Base-by-base conservation (phyloP, 768 basidiomycete genomes). In the Leccinum subgranulosum region DNA sequence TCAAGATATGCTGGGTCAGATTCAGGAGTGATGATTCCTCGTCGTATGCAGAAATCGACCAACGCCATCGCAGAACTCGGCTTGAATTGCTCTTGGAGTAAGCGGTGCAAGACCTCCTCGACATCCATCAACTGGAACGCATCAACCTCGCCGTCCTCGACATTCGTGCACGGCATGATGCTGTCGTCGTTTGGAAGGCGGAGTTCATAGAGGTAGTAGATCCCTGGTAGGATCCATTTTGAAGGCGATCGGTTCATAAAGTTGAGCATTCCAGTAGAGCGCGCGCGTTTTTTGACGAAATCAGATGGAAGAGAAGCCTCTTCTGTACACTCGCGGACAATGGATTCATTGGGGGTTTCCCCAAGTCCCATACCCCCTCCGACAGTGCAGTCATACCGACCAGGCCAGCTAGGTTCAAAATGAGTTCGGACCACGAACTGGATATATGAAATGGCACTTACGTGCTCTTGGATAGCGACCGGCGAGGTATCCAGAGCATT, bases 161-260 rank as follows among this genome's bases (percentile, higher is more conserved):
- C 31, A 54, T 79, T 80, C 34, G 70, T 69, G 43, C 66, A 64
- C 3, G 78, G 79, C 1, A 58, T 52, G 34, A 76, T 59, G 12
- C 69, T 55, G 2, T 69, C 69, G 55, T 78, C 71, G 6, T 65
- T 53, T 0, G 75, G 77, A 11, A 80, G 67, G 12, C 73, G 71
- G 11, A 80, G 71, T 36, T 80, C 78, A 51, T 75, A 80, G 34
- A 77, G 71, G 56, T 77, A 76, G 60, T 80, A 80, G 19, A 78
- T 64, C 21, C 77, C 76, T 6, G 79, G 79, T n/a, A 80, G 63
- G 17, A 78, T 68, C 76, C 76, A 80, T 41, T 70, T 70, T 17
- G 71, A 64, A 7, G 76, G 76, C 0, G 78, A 78, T 17, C 76
- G 78, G 55, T 79, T 76, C 52, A 70, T 72, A 63, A 69, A 80